These are phyloP conservation scores for Kuraishia piskuri DNA, from an alignment of 805 yeast genomes.

Conservation along the genomic window DNA sequence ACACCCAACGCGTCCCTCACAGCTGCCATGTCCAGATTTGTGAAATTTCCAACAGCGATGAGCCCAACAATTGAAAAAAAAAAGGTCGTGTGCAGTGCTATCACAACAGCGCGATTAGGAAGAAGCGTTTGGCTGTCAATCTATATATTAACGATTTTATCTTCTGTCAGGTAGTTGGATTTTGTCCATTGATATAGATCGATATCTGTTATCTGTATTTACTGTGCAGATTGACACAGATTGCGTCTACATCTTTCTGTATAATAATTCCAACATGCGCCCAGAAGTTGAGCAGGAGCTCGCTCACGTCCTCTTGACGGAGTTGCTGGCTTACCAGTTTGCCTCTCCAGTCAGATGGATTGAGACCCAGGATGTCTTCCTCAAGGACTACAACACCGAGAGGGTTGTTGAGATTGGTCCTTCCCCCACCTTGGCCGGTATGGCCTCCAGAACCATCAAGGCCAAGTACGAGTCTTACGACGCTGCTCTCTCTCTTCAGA, in stretches of 20 bases:
- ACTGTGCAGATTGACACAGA: background rate
- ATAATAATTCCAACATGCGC: constrained; percentile 38
- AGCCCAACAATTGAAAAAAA: background rate
- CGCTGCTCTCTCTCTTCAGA: constrained; percentile 87
- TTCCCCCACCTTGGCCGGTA: constrained; percentile 96
- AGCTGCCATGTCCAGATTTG: background rate
- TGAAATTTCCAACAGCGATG: background rate
- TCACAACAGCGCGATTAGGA: background rate
- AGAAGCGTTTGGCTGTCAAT: background rate
- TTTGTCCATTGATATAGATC: background rate
- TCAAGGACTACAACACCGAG: constrained; percentile 90
- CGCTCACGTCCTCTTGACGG: constrained; percentile 90
- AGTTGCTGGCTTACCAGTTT: constrained; percentile 94
- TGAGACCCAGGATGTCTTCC: constrained; percentile 96
- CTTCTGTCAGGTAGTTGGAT: background rate
- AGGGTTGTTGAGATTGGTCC: constrained; percentile 98
- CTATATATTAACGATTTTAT: no score
- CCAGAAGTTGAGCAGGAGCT: constrained; percentile 98
- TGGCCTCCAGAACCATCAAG: constrained; percentile 94
- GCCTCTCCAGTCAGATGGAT: constrained; percentile 99
- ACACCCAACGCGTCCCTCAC: background rate
- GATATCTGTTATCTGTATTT: background rate
- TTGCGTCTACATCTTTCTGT: background rate
- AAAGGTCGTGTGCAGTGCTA: constrained; percentile 1
- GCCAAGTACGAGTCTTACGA: constrained; percentile 96